Evolutionary conservation across 495 filamentous ascomycete species (phyloP).

Genomic region (Aspergillus bertholletiae): DNA sequence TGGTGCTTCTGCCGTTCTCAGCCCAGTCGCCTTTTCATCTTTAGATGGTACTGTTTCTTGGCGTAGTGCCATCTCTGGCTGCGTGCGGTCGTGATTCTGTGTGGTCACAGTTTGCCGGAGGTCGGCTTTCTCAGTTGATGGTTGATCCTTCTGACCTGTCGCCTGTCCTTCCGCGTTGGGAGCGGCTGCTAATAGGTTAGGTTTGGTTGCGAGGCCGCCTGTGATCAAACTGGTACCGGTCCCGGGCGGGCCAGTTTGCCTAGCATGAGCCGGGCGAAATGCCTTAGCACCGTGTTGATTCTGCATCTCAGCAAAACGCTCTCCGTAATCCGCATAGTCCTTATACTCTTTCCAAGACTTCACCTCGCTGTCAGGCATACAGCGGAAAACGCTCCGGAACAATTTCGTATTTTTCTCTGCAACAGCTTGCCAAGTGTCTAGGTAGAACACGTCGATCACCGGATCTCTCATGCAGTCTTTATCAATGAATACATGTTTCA

Average conservation of each 20-base stretch:
- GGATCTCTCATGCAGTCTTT: constrained; percentile 80
- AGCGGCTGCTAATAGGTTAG: constrained; percentile 14
- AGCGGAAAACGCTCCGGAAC: constrained; percentile 90
- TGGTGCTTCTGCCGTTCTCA: constrained; percentile 26
- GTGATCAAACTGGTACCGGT: constrained; percentile 20
- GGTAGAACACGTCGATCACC: constrained; percentile 74
- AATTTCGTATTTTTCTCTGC: constrained; percentile 94
- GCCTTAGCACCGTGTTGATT: constrained; percentile 42
- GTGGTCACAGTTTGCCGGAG: constrained; percentile 1
- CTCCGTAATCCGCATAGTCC: constrained; percentile 74
- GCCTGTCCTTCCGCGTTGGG: constrained; percentile 20
- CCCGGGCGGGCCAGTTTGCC: constrained; percentile 42
- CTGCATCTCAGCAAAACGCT: constrained; percentile 73
- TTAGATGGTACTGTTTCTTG: constrained; percentile 27
- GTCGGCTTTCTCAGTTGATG: constrained; percentile 27
- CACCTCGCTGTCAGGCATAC: constrained; percentile 94
- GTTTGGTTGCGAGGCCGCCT: constrained; percentile 14
- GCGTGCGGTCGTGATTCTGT: constrained; percentile 15
- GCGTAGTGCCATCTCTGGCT: constrained; percentile 23
- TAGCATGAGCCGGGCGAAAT: constrained; percentile 32
- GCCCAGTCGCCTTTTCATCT: constrained; percentile 45
- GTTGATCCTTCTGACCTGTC: constrained; percentile 19
- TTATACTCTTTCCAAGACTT: constrained; percentile 93
- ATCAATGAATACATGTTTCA: constrained; percentile 60
- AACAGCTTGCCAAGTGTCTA: constrained; percentile 82